Conservation (phyloP, 2,329 filamentous ascomycete genomes). For the Diplodia mutila region DNA sequence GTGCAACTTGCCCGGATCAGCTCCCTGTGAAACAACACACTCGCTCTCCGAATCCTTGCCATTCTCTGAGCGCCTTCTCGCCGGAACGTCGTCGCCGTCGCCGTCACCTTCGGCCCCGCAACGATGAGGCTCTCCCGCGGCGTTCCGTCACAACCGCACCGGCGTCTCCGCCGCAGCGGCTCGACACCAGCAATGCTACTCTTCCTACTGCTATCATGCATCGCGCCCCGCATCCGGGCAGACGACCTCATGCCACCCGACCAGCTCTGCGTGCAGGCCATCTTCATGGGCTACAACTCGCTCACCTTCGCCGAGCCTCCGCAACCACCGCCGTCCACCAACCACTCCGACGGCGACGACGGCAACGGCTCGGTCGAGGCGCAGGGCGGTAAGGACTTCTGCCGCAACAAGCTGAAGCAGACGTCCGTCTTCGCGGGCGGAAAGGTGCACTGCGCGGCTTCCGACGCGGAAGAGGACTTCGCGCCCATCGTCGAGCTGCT, state of each 20-base stretch:
- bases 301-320: constrained; percentile 1
- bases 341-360: background rate
- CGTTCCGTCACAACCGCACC: background rate
- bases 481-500: background rate
- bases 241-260: constrained; percentile 7
- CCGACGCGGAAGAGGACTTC: background rate
- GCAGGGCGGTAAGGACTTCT: background rate
- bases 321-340: background rate
- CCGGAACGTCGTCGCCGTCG: background rate
- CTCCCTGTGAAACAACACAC: background rate
- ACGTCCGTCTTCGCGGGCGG: constrained; percentile 1
- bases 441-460: constrained; percentile 8
- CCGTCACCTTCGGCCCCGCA: background rate
- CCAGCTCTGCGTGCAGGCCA: constrained; percentile 10
- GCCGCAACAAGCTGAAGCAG: constrained; percentile 2
- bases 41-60: background rate
- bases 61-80: background rate
- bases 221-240: background rate
- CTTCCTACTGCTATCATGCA: background rate
- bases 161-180: background rate
- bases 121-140: background rate
- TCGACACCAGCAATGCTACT: background rate
- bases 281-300: constrained; percentile 13
- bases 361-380: background rate
- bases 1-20: background rate